Conservation (phyloP, 2,329 filamentous ascomycete species). For the Cercospora zeae-maydis region DNA sequence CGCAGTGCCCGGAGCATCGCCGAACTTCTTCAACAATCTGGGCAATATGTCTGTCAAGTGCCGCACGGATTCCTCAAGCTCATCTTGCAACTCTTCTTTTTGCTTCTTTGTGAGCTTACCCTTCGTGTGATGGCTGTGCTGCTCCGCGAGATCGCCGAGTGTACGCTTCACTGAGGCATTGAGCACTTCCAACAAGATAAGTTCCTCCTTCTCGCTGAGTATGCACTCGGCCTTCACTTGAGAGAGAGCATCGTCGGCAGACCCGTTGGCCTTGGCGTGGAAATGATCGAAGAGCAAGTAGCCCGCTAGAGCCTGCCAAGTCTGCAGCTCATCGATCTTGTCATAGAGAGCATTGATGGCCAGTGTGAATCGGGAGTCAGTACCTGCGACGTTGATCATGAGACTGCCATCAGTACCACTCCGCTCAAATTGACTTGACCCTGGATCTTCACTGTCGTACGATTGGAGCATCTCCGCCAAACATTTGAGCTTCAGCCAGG, state of each 20-base stretch:
- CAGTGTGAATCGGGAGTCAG: slow-evolving; percentile 79
- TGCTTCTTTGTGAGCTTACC: slow-evolving; percentile 56
- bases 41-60: slow-evolving; percentile 77
- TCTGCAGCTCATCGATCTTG: slow-evolving; percentile 71
- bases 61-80: slow-evolving; percentile 73
- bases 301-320: slow-evolving; percentile 84
- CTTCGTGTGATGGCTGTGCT: slow-evolving; percentile 51
- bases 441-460: slow-evolving; percentile 62
- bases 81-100: slow-evolving; percentile 61
- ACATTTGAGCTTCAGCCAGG: slow-evolving; percentile 91
- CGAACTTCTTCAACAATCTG: slow-evolving; percentile 84
- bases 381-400: slow-evolving; percentile 59
- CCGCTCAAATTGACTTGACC: slow-evolving; percentile 49
- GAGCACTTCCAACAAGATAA: slow-evolving; percentile 80
- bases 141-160: slow-evolving; percentile 64
- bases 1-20: slow-evolving; percentile 81
- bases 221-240: slow-evolving; percentile 69
- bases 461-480: slow-evolving; percentile 76
- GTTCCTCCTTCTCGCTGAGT: slow-evolving; percentile 72
- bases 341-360: slow-evolving; percentile 84
- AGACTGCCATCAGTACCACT: slow-evolving; percentile 37
- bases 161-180: slow-evolving; percentile 75
- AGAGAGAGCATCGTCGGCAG: slow-evolving; percentile 58
- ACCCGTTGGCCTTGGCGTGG: slow-evolving; percentile 47
- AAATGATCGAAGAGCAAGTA: slow-evolving; percentile 94